Evolutionary conservation across 345 rosid species (phyloP).

Genomic region (Citrus australasica): DNA sequence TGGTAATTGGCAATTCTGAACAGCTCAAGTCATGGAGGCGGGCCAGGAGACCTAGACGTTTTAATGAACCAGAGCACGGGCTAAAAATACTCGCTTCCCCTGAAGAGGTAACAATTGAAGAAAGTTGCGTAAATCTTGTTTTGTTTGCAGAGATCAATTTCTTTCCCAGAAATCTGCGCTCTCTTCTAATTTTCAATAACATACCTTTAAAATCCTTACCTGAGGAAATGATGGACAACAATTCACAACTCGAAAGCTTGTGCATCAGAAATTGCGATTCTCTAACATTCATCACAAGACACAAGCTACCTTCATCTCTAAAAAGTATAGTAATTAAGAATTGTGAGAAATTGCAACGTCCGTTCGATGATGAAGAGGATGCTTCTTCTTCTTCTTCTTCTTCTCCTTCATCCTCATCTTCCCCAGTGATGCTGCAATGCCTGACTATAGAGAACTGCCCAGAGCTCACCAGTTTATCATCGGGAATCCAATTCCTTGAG

Average conservation of each 20-base stretch:
- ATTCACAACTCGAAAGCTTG: not conserved
- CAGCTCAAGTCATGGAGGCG: not conserved
- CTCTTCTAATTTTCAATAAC: not conserved
- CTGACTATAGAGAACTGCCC: not conserved
- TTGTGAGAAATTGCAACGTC: not conserved
- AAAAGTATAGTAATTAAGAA: not conserved
- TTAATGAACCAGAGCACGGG: too few species aligned
- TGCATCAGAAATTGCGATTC: not conserved
- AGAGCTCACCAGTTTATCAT: not conserved
- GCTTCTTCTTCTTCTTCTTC: not conserved
- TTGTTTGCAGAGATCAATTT: not conserved
- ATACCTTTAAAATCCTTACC: not conserved
- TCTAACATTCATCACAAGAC: not conserved
- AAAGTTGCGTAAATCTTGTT: not conserved
- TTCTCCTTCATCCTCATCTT: not conserved
- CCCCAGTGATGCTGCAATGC: not conserved
- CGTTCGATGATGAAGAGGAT: not conserved
- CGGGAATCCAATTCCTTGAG: not conserved
- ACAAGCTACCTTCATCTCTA: not conserved
- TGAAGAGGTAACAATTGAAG: not conserved
- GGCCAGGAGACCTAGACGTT: too few species aligned
- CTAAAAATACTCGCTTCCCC: too few species aligned
- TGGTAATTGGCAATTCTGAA: not conserved
- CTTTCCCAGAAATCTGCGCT: not conserved
- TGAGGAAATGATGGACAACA: not conserved